phyloP scores from a whole-genome alignment of 257 asterid genomes.

The Nicotiana noctiflora region DNA sequence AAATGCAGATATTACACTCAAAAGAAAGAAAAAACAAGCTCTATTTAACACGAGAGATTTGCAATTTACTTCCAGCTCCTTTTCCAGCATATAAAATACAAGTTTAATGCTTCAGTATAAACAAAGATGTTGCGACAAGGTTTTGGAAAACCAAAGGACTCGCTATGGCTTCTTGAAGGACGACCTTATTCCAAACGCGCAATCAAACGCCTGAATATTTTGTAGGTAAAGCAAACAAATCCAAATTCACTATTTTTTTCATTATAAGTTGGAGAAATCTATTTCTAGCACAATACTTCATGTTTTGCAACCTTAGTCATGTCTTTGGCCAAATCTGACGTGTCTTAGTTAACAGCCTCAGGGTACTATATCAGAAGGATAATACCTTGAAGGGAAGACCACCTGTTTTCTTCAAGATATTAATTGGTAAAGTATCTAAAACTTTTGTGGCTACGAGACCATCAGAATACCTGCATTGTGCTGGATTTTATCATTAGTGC shows the following conservation, averaged over 20 bases:
- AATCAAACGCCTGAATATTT: neutral
- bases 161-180: neutral
- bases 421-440: slow-evolving; percentile 27
- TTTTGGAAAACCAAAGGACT: neutral
- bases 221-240: neutral
- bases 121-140: neutral
- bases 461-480: slow-evolving; percentile 26
- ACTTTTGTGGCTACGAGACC: slow-evolving; percentile 34
- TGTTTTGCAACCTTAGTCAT: neutral
- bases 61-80: too few species aligned
- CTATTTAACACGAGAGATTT: neutral
- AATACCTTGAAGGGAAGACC: slow-evolving; percentile 34
- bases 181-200: neutral
- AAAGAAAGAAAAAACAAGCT: neutral
- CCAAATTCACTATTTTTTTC: neutral
- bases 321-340: neutral
- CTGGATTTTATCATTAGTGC: neutral
- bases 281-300: neutral
- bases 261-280: neutral
- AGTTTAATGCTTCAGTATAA: neutral
- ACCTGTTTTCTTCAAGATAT: slow-evolving; percentile 25
- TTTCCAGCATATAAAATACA: neutral
- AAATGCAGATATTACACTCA: neutral
- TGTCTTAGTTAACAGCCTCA: neutral
- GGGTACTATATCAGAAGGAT: neutral